Conservation (phyloP, 805 yeast genomes). For the Candida montana region DNA sequence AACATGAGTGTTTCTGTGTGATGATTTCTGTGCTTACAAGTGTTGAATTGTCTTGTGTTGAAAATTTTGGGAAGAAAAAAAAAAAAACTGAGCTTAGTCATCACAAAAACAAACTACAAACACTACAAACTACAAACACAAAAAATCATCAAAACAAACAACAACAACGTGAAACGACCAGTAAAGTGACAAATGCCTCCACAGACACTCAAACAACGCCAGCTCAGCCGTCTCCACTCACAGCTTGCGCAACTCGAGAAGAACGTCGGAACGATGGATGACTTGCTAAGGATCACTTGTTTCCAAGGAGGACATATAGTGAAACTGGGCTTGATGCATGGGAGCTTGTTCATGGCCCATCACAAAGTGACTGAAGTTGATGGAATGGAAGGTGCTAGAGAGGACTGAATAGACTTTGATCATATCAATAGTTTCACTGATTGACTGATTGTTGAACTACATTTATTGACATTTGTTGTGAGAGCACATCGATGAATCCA, state of each 20-base stretch:
- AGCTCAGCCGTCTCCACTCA: slow-evolving; percentile 44
- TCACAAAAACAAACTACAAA: background rate
- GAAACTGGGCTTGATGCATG: slow-evolving; percentile 52
- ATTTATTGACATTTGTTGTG: too few species aligned
- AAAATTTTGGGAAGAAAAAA: background rate
- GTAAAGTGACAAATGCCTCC: slow-evolving; percentile 3
- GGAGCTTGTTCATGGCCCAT: slow-evolving; percentile 36
- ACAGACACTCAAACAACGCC: slow-evolving; percentile 31
- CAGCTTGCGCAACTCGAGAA: slow-evolving; percentile 54
- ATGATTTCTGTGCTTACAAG: background rate
- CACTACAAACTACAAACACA: background rate
- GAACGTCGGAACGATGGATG: slow-evolving; percentile 48
- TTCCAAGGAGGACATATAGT: slow-evolving; percentile 49
- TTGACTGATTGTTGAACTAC: too few species aligned
- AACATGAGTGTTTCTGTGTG: slow-evolving; percentile 43
- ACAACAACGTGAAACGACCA: background rate
- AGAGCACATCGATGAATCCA: too few species aligned
- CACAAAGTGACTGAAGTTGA: slow-evolving; percentile 27
- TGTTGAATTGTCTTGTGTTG: background rate
- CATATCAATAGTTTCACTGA: too few species aligned
- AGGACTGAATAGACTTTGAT: too few species aligned
- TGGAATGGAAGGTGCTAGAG: slow-evolving; percentile 9
- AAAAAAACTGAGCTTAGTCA: background rate
- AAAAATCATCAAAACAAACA: background rate
- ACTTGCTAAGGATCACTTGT: slow-evolving; percentile 42